Evolutionary conservation across 176 grass and related monocot species (phyloP).

Genomic region (Ensete glaucum): DNA sequence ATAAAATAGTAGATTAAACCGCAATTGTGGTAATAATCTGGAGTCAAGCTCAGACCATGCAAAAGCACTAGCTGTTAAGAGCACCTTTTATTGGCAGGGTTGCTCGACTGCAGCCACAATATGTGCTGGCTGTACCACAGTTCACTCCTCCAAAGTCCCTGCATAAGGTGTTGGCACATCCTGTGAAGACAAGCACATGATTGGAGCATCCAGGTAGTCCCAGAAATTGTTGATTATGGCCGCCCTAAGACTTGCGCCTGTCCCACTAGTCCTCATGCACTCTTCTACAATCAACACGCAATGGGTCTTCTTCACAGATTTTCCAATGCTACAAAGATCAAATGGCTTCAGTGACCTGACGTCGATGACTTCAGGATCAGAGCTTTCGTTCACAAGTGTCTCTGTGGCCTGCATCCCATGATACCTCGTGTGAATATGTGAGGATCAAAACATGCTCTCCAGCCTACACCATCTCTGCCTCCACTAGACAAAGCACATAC

Average conservation of each 20-base stretch:
- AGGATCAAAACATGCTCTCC: constrained; percentile 74
- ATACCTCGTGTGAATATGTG: constrained; percentile 80
- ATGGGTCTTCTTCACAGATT: constrained; percentile 77
- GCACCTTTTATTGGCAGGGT: constrained; percentile 47
- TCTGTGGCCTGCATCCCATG: constrained; percentile 83
- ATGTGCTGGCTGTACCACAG: constrained; percentile 69
- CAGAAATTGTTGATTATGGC: constrained; percentile 90
- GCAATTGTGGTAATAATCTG: too few species aligned
- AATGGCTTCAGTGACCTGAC: constrained; percentile 84
- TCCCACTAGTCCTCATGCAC: constrained; percentile 91
- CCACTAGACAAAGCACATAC: constrained; percentile 63
- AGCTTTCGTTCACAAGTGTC: constrained; percentile 78
- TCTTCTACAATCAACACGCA: constrained; percentile 79
- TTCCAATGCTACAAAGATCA: constrained; percentile 62
- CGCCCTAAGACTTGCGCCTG: constrained; percentile 56
- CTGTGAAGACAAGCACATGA: constrained; percentile 84
- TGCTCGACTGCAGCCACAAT: constrained; percentile 78
- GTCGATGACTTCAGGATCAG: constrained; percentile 75
- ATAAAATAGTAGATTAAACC: not conserved
- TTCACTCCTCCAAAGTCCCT: constrained; percentile 61
- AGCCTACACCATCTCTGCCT: constrained; percentile 78
- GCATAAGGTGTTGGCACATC: constrained; percentile 80
- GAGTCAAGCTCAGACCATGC: too few species aligned
- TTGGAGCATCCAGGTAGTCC: constrained; percentile 75
- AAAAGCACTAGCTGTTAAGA: too few species aligned